Conservation (phyloP, 805 yeast species). For the Saturnispora mendoncae region DNA sequence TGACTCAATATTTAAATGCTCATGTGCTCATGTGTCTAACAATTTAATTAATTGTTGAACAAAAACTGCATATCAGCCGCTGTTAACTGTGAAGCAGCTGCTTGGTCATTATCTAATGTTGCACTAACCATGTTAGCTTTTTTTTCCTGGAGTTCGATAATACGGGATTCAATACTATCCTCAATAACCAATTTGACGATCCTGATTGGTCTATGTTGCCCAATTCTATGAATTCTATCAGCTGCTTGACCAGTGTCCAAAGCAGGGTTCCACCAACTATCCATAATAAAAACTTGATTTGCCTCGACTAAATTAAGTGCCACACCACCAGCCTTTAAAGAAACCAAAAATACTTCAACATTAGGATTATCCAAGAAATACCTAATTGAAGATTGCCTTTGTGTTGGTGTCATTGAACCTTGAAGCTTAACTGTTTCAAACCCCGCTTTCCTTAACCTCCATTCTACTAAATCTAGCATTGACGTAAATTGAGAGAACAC, state of each 20-base stretch:
- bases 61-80: slow-evolving; percentile 93
- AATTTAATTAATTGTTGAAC: slow-evolving; percentile 54
- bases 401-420: slow-evolving; percentile 96
- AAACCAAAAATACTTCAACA: slow-evolving; percentile 90
- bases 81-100: slow-evolving; percentile 79
- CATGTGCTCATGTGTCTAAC: neutral
- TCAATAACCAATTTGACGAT: slow-evolving; percentile 90
- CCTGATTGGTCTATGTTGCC: slow-evolving; percentile 89
- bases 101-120: slow-evolving; percentile 86
- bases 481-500: slow-evolving; percentile 87
- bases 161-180: slow-evolving; percentile 93
- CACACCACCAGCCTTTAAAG: slow-evolving; percentile 97
- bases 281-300: slow-evolving; percentile 88
- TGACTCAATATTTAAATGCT: neutral
- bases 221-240: slow-evolving; percentile 96
- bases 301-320: slow-evolving; percentile 96
- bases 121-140: slow-evolving; percentile 98
- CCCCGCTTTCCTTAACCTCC: slow-evolving; percentile 93
- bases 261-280: slow-evolving; percentile 99
- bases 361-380: slow-evolving; percentile 87
- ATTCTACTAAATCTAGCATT: slow-evolving; percentile 91
- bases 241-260: slow-evolving; percentile 94
- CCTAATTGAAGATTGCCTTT: slow-evolving; percentile 83
- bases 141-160: slow-evolving; percentile 91
- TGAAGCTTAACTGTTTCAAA: slow-evolving; percentile 89